Conservation (phyloP, 1,284 basidiomycete genomes). For the Ceratobasidium theobromae region DNA sequence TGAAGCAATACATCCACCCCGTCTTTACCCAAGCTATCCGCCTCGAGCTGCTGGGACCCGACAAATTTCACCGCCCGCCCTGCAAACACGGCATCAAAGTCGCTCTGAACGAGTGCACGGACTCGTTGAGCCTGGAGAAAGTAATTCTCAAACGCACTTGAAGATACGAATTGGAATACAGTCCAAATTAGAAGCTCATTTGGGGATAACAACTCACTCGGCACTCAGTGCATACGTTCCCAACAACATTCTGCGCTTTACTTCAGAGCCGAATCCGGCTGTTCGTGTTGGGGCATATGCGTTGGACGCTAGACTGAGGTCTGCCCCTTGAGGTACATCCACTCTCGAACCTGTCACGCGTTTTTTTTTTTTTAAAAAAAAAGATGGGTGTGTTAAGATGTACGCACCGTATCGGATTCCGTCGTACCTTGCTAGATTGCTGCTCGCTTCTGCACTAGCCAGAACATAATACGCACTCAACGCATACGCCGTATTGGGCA, state of each 20-base stretch:
- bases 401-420: constrained; percentile 61
- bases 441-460: constrained; percentile 91
- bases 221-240: constrained; percentile 92
- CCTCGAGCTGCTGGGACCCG: neutral
- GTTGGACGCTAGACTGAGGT: constrained; percentile 50
- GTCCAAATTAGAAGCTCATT: too few relatives aligned
- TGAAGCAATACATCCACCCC: constrained; percentile 81
- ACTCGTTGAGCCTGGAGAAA: constrained; percentile 89
- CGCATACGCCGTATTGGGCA: constrained; percentile 77
- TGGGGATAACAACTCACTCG: constrained; percentile 60
- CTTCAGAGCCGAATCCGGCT: constrained; percentile 79
- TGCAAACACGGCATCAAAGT: constrained; percentile 72
- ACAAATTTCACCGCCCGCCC: constrained; percentile 44
- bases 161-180: neutral
- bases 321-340: constrained; percentile 48
- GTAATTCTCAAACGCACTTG: constrained; percentile 89
- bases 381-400: neutral
- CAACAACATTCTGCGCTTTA: constrained; percentile 83
- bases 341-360: constrained; percentile 52
- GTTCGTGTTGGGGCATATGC: constrained; percentile 64
- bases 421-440: constrained; percentile 89
- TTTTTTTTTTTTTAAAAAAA: neutral
- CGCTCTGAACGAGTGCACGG: constrained; percentile 66
- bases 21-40: constrained; percentile 32
- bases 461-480: constrained; percentile 95